Conservation (phyloP, 208 protist species). For the Blastocrithidia nonstop region DNA sequence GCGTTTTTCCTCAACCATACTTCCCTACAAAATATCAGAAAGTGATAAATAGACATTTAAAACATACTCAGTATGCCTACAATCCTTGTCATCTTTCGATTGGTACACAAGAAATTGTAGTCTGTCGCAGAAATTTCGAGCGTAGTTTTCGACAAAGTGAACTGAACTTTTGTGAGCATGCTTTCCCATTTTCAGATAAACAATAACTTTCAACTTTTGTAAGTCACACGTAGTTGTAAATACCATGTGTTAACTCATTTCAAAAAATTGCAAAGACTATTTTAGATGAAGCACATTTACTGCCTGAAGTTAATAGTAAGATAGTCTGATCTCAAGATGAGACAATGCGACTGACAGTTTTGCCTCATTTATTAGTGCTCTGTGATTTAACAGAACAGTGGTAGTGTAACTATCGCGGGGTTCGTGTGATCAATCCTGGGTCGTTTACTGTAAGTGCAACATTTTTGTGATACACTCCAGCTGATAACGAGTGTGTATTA, state of each 20-base stretch:
- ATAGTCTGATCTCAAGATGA: slow-evolving; percentile 68
- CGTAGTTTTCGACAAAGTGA: slow-evolving; percentile 44
- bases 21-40: slow-evolving; percentile 35
- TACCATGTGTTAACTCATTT: slow-evolving; percentile 49
- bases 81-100: slow-evolving; percentile 80
- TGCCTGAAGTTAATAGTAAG: slow-evolving; percentile 28
- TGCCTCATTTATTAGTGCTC: slow-evolving; percentile 74
- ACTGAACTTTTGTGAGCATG: slow-evolving; percentile 10
- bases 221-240: no score
- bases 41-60: slow-evolving; percentile 29
- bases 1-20: slow-evolving; percentile 57
- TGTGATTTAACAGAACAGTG: slow-evolving; percentile 82
- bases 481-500: slow-evolving; percentile 69
- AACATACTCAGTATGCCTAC: slow-evolving; percentile 46
- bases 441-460: slow-evolving; percentile 57
- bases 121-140: slow-evolving; percentile 62
- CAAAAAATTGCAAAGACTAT: slow-evolving; percentile 69
- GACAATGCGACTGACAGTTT: slow-evolving; percentile 42
- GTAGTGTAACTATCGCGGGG: slow-evolving; percentile 77
- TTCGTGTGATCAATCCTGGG: slow-evolving; percentile 72
- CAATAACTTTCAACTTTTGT: no score
- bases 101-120: slow-evolving; percentile 70
- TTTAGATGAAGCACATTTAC: slow-evolving; percentile 65
- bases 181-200: not conserved
- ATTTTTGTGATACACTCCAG: slow-evolving; percentile 83